Evolutionary conservation across 441 rosid species (phyloP).

Genomic region (Sinapis alba): DNA sequence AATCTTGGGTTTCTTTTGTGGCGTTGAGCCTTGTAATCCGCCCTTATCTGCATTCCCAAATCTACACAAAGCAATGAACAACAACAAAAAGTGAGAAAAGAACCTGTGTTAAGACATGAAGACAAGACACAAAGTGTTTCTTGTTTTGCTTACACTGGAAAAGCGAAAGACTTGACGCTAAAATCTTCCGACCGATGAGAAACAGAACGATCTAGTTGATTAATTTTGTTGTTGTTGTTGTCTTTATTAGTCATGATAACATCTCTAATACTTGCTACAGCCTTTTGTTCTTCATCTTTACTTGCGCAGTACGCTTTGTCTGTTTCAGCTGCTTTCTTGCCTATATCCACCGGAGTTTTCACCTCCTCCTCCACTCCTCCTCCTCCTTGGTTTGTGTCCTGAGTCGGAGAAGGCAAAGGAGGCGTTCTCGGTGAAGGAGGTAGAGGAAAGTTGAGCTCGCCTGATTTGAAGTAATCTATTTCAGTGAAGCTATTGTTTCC

Average conservation of each 20-base stretch:
- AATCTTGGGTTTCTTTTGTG: conserved; percentile 34
- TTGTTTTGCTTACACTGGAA: conserved; percentile 58
- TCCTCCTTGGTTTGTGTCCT: conserved; percentile 19
- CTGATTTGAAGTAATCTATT: conserved; percentile 52
- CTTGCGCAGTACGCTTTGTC: conserved; percentile 25
- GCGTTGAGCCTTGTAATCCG: conserved; percentile 18
- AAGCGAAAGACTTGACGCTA: conserved; percentile 70
- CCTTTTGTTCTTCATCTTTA: conserved; percentile 51
- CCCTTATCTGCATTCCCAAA: conserved; percentile 49
- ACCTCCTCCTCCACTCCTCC: conserved; percentile 7
- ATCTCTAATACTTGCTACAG: conserved; percentile 59
- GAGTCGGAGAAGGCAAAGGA: neutral
- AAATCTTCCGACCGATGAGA: conserved; percentile 50
- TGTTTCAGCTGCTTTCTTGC: conserved; percentile 33
- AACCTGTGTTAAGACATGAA: neutral
- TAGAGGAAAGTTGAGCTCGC: conserved; percentile 43
- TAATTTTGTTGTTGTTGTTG: conserved; percentile 3
- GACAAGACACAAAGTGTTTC: neutral
- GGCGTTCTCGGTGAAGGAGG: conserved; percentile 35
- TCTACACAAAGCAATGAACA: conserved; percentile 35
- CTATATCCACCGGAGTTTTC: conserved; percentile 35
- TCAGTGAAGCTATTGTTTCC: conserved; percentile 55
- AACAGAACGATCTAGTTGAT: conserved; percentile 26
- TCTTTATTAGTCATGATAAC: conserved; percentile 40
- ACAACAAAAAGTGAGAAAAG: conserved; percentile 1